phyloP scores from a whole-genome alignment of 257 asterid species.

The Forsythia viridissima region DNA sequence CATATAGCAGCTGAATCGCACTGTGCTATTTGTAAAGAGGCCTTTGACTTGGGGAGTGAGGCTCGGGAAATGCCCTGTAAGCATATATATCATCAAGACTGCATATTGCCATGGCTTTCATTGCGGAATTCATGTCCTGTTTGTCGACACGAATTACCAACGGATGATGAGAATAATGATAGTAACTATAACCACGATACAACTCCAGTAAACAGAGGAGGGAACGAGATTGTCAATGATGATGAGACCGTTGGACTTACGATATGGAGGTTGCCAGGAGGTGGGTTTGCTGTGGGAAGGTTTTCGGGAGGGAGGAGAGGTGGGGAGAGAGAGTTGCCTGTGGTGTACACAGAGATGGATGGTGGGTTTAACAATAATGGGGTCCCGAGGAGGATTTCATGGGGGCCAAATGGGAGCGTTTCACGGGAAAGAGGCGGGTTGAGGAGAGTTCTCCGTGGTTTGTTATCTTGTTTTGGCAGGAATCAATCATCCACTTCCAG shows the following conservation, averaged over 20 bases:
- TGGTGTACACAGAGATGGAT: slow-evolving; percentile 92
- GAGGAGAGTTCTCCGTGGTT: slow-evolving; percentile 49
- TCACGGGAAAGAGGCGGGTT: slow-evolving; percentile 58
- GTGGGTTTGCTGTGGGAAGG: slow-evolving; percentile 92
- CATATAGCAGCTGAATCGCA: slow-evolving; percentile 55
- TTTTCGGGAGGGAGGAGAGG: slow-evolving; percentile 80
- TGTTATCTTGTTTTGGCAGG: slow-evolving; percentile 74
- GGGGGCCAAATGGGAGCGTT: slow-evolving; percentile 69
- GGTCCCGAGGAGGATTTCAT: slow-evolving; percentile 66
- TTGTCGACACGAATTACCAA: slow-evolving; percentile 70
- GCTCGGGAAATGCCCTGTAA: slow-evolving; percentile 92
- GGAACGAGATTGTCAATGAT: slow-evolving; percentile 39
- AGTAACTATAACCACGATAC: slow-evolving; percentile 18
- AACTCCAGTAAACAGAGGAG: slow-evolving; percentile 32
- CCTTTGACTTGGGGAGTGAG: slow-evolving; percentile 64
- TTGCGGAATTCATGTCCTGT: slow-evolving; percentile 84
- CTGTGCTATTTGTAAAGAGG: slow-evolving; percentile 88
- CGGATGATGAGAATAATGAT: slow-evolving; percentile 37
- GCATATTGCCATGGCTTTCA: slow-evolving; percentile 81
- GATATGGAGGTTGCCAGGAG: slow-evolving; percentile 90
- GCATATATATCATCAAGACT: slow-evolving; percentile 80
- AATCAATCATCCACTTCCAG: slow-evolving; percentile 38
- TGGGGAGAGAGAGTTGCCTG: slow-evolving; percentile 84
- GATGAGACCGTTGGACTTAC: slow-evolving; percentile 79
- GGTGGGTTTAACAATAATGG: slow-evolving; percentile 77